A percentile compares a stretch with the other conserved stretches of the same genome.
Conservation (phyloP, 2,329 filamentous ascomycete genomes). For the Diplocarpon rosae region DNA sequence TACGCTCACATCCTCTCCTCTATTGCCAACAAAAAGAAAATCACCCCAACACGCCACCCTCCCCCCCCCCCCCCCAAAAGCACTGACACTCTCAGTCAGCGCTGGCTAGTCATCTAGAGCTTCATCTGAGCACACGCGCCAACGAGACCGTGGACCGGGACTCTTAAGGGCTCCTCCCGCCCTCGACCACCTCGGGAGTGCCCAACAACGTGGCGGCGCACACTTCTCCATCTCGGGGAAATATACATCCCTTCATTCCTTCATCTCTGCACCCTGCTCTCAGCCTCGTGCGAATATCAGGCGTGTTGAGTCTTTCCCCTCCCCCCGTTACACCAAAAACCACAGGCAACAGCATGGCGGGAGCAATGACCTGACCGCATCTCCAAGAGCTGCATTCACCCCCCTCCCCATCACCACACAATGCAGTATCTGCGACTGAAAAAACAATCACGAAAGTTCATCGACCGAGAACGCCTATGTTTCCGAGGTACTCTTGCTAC, state of each 20-base stretch:
- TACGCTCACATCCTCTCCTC: too few species aligned
- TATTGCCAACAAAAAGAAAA: too few species aligned
- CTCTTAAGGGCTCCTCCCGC: neutral
- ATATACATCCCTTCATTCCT: neutral
- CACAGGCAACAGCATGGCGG: constrained; percentile 18
- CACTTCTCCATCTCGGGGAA: neutral
- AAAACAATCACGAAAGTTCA: constrained; percentile 25
- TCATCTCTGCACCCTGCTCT: too few species aligned
- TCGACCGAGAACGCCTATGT: constrained; percentile 22
- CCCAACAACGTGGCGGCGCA: neutral
- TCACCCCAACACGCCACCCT: too few species aligned
- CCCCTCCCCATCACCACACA: constrained; percentile 16
- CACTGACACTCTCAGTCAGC: too few species aligned
- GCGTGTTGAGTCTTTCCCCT: neutral
- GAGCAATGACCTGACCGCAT: constrained; percentile 24
- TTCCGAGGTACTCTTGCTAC: constrained; percentile 13
- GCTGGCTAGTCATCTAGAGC: too few species aligned
- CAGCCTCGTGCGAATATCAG: neutral
- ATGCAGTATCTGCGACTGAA: constrained; percentile 26
- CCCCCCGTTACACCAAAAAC: neutral
- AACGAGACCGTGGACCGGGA: neutral
- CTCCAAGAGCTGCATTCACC: constrained; percentile 7
- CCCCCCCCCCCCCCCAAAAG: too few species aligned
- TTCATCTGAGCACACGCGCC: too few species aligned
- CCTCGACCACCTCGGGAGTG: neutral